Base-by-base conservation (phyloP, 805 yeast species). In the Sugiyamaella chiloensis region DNA sequence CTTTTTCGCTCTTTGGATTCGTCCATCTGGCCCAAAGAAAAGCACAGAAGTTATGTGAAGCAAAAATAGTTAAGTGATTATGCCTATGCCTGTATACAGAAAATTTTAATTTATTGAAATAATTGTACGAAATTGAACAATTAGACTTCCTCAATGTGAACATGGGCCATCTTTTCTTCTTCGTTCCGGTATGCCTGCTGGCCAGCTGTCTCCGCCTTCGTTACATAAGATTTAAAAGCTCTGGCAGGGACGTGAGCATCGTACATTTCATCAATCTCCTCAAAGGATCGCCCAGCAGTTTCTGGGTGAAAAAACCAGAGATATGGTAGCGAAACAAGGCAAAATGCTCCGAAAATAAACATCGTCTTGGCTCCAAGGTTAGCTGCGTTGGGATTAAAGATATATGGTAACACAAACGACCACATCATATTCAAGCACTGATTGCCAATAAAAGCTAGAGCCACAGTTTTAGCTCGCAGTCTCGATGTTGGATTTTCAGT, bases 241-340 rank as follows among this genome's bases (percentile, higher is more conserved):
- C 64, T 52, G 11, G 65, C 60, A 5, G 60, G 40, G 46, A 54
- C 54, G 43, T 56, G 52, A 52, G 54, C 46, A 34, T 44, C 68
- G 63, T 79, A 79, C 64, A 80, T 62, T 46, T 64, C 62, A 60
- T 79, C 83, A 58, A 80, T 64, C 57, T 80, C 83, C 36, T 78
- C 81, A 57, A 69, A 76, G 0, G 83, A 75, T 61, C 79, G 70
- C 41, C 71, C 73, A 52, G 70, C 69, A 29, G 82, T 73, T 60
- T 80, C 85, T 9, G 85, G 84, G 46, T 78, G 64, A 40, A 72
- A 73, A 60, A 75, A 71, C 60, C 65, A 72, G 31, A 69, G 63
- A 76, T 76, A 75, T 34, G 63, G 53, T 8, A 71, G 16, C 16
- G 65, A 55, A 5, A 59, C 4, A 5, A 63, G 37, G 19, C 64